phyloP scores from a whole-genome alignment of 139 green algal genomes.

The Chlorella sorokiniana region DNA sequence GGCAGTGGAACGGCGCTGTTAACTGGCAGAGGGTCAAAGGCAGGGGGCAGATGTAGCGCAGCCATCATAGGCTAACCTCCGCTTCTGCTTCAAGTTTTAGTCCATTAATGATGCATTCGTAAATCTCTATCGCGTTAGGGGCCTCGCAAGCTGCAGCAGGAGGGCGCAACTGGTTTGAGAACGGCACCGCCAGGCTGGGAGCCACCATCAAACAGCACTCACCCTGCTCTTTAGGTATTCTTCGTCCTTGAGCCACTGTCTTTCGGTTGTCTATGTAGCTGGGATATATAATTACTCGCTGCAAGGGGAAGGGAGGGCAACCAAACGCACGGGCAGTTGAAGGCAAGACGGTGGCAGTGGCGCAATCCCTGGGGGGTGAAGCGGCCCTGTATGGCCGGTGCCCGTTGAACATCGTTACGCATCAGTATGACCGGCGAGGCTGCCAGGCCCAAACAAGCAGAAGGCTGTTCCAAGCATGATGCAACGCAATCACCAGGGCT shows the following conservation, averaged over 20 bases:
- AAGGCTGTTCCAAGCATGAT: too few relatives aligned
- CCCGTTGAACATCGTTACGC: too few relatives aligned
- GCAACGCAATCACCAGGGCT: too few relatives aligned
- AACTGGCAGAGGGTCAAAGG: not conserved
- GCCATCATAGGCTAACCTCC: not conserved
- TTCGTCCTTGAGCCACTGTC: constrained; percentile 63
- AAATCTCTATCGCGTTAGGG: constrained; percentile 58
- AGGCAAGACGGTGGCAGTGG: not conserved
- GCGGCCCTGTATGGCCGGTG: not conserved
- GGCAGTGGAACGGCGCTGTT: too few relatives aligned
- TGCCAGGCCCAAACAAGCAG: too few relatives aligned
- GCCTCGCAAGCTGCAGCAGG: constrained; percentile 53
- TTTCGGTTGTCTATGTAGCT: constrained; percentile 65
- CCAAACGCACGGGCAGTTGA: not conserved
- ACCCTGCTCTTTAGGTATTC: constrained; percentile 53
- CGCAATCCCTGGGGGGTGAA: not conserved
- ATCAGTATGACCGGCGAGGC: too few relatives aligned
- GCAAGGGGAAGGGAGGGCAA: constrained; percentile 6
- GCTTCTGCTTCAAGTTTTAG: constrained; percentile 51
- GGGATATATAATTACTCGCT: constrained; percentile 69
- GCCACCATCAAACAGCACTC: not conserved
- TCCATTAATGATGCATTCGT: constrained; percentile 49
- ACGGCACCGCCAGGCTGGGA: too few relatives aligned
- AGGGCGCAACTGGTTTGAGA: not conserved
- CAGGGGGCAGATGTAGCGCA: not conserved